These are phyloP conservation scores for Volutella citrinella DNA, from an alignment of 2,329 filamentous ascomycete species.

Conservation along the genomic window DNA sequence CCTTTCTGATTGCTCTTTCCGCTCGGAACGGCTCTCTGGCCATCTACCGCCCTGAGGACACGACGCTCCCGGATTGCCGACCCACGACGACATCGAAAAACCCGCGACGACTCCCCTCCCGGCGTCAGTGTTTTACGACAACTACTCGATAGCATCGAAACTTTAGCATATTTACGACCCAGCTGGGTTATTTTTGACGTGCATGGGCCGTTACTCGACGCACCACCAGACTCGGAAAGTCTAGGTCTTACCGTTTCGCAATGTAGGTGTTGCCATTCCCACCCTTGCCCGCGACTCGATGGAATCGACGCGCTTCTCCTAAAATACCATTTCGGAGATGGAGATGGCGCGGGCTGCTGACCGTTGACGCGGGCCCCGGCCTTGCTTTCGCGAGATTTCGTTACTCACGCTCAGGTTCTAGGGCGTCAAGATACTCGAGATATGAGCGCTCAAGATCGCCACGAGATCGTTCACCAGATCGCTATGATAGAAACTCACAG, in stretches of 20 bases:
- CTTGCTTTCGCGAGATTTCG: too few species aligned
- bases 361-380: too few species aligned
- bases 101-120: too few species aligned
- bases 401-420: slow-evolving; percentile 19
- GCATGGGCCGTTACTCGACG: slow-evolving; percentile 16
- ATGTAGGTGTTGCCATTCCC: slow-evolving; percentile 19
- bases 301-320: too few species aligned
- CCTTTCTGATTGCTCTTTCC: neutral
- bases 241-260: slow-evolving; percentile 15
- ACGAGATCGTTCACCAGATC: slow-evolving; percentile 67
- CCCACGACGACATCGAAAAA: too few species aligned
- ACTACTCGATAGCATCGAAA: too few species aligned
- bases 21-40: neutral
- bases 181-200: slow-evolving; percentile 9
- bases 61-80: too few species aligned
- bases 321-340: too few species aligned
- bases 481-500: slow-evolving; percentile 55
- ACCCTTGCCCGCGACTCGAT: neutral
- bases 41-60: too few species aligned
- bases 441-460: slow-evolving; percentile 62
- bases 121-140: too few species aligned
- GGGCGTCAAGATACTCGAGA: slow-evolving; percentile 58
- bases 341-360: too few species aligned
- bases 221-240: slow-evolving; percentile 10
- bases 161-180: too few species aligned